Percentiles rank a stretch among this genome's conserved stretches.
Evolutionary conservation across 2,329 filamentous ascomycete genomes (phyloP).

Genomic region (Pseudocercospora cruenta): DNA sequence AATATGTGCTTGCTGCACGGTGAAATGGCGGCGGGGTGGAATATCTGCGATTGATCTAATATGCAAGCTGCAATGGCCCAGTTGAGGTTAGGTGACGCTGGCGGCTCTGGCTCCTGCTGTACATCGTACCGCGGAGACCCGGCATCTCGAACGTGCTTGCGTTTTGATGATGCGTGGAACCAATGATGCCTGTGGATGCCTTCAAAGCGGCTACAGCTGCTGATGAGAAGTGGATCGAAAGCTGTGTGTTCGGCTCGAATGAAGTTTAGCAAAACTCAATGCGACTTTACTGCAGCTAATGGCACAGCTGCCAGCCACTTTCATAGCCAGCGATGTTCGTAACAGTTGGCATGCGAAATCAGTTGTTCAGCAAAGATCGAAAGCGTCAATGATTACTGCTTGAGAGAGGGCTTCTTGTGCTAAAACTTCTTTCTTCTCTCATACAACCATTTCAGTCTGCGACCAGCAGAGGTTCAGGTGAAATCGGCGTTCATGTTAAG

Average conservation of each 20-base stretch:
- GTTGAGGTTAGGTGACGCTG: background rate
- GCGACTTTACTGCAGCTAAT: background rate
- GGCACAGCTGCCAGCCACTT: background rate
- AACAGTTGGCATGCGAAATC: background rate
- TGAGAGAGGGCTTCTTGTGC: background rate
- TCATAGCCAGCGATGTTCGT: background rate
- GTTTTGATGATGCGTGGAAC: background rate
- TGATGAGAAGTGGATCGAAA: background rate
- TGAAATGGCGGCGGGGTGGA: background rate
- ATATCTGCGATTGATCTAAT: background rate
- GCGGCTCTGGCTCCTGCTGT: background rate
- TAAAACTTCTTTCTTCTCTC: background rate
- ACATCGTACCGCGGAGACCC: background rate
- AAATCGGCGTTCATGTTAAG: background rate
- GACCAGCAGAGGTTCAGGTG: background rate
- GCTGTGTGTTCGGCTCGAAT: background rate
- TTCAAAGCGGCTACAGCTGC: background rate
- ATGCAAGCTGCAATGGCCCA: background rate
- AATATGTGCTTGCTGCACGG: background rate
- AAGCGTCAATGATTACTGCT: background rate
- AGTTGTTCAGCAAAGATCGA: background rate
- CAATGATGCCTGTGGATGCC: background rate
- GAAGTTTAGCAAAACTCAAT: background rate
- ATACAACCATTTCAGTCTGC: background rate
- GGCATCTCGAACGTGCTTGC: constrained; percentile 1